Base-by-base conservation (phyloP, 148 eudicot species). In the Camellia lanceoleosa region DNA sequence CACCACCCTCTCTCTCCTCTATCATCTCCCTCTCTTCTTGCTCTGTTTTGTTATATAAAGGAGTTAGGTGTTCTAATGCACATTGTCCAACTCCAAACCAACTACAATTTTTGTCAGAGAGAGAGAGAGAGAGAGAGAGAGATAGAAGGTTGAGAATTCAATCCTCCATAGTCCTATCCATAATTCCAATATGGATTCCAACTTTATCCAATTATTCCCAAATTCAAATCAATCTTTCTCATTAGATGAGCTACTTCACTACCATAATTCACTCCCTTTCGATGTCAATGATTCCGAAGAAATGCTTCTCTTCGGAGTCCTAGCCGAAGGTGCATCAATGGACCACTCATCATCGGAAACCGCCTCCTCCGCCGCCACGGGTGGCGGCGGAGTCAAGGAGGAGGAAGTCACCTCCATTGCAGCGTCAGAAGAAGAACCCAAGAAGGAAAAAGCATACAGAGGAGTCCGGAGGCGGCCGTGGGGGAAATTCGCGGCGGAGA, bases 401-500 rank as follows among this genome's bases (percentile, higher is more conserved):
- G 80, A 69, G 43, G 79, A 77, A 15, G 84, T 69, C 7, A 81
- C 5, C 15, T 81, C 80, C 9, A 38, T 1, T 7, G 42, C 71
- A 2, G 20, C 20, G 23, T 5, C 6, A 63, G 38, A 63, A 63
- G 5, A 13, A 13, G 62, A 55, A 3, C 1, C 43, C 0, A 12
- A 55, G 77, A 11, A 30, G 19, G 49, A 69, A 18, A 81, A 81
- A 75, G 7, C 84, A 3, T 92, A 87, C 68, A 75, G 90, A 23
- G 95, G 95, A 7, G 92, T 92, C 4, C 75, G 95, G 52, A 77
- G 80, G 82, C 89, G 94, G 44, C 91, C 91, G 0, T 89, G 91
- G 93, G 91, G 93, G 5, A 90, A 89, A 9, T 90, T 60, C n/a
- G 92, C 92, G 5, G 94, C 92, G 7, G 94, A 91, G 67, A 91